Evolutionary conservation across 1,284 basidiomycete genomes (phyloP), one percentile per base, ranked within the genome.

Genomic region (Takashimella tepidaria): DNA sequence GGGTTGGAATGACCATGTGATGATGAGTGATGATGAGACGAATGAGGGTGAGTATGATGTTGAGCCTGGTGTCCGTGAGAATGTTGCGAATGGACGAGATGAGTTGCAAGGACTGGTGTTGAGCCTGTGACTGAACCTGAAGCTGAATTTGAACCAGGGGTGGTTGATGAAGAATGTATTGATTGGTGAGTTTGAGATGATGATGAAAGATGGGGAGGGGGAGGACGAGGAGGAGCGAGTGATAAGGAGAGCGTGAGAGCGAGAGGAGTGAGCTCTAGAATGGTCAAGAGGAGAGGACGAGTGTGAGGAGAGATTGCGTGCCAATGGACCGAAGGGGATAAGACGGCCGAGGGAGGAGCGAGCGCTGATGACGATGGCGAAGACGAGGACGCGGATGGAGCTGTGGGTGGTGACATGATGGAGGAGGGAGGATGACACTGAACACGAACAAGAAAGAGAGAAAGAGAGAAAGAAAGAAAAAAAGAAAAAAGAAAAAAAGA

Each of bases 191-290:
- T n/a, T n/a, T n/a, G n/a, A n/a, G n/a, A n/a, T n/a, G n/a, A n/a
- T n/a, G n/a, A n/a, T n/a, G n/a, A n/a, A 37, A 53, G 20, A 23
- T 45, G 45, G 6, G 53, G 41, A 1, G 47, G n/a, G 40, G 56
- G 44, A 8, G 43, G 52, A 1, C 57, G 51, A 4, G 54, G 59
- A 0, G 60, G 55, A 4, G 71, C 68, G 22, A 74, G 67, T 4
- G 73, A 71, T 21, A 76, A 62, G 3, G 74, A 70, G 1, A 76
- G 64, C 0, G 74, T 76, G 16, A 76, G 61, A 2, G 73, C 72
- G 10, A 75, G 62, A 13, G 74, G 73, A 0, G 74, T 74, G 50
- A 76, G 66, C 52, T 76, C 73, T 48, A 76, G 69, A 47, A 76
- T 70, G 27, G 71, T 61, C 8, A 76, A 64, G n/a, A 67, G 70